phyloP scores from a whole-genome alignment of 2,329 filamentous ascomycete genomes.

The Lecanosticta acicola region DNA sequence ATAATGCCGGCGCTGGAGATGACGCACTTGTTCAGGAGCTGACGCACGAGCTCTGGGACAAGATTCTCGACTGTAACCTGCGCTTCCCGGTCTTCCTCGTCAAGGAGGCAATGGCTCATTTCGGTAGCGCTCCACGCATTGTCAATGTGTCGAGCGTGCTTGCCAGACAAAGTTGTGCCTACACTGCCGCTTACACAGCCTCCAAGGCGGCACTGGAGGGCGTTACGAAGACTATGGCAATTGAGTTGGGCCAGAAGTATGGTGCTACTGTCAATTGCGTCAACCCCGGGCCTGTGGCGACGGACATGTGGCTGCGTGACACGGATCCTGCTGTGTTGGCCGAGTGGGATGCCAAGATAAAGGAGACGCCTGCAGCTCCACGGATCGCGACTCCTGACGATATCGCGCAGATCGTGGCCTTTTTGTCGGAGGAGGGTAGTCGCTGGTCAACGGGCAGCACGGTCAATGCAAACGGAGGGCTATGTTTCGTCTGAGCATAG shows the following conservation, averaged over 20 bases:
- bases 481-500: constrained; percentile 11
- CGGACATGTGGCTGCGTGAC: constrained; percentile 46
- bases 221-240: constrained; percentile 53
- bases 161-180: constrained; percentile 41
- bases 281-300: constrained; percentile 53
- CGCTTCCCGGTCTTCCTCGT: constrained; percentile 50
- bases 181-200: constrained; percentile 48
- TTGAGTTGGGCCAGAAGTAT: constrained; percentile 49
- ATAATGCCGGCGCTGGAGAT: constrained; percentile 37
- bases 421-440: constrained; percentile 40
- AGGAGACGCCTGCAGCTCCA: constrained; percentile 46
- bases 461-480: constrained; percentile 49
- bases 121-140: constrained; percentile 45
- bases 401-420: constrained; percentile 51
- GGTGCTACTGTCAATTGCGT: constrained; percentile 58
- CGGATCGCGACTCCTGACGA: constrained; percentile 49
- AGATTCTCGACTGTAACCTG: constrained; percentile 52
- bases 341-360: constrained; percentile 46
- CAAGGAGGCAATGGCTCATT: constrained; percentile 48
- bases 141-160: constrained; percentile 56
- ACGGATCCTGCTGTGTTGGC: constrained; percentile 42
- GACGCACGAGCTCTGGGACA: constrained; percentile 46
- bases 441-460: constrained; percentile 38
- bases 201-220: constrained; percentile 57
- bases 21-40: too few species aligned